Evolutionary conservation across 164 flowering plant genomes (phyloP), one percentile per base, ranked within the genome.

Genomic region (Macadamia tetraphylla): DNA sequence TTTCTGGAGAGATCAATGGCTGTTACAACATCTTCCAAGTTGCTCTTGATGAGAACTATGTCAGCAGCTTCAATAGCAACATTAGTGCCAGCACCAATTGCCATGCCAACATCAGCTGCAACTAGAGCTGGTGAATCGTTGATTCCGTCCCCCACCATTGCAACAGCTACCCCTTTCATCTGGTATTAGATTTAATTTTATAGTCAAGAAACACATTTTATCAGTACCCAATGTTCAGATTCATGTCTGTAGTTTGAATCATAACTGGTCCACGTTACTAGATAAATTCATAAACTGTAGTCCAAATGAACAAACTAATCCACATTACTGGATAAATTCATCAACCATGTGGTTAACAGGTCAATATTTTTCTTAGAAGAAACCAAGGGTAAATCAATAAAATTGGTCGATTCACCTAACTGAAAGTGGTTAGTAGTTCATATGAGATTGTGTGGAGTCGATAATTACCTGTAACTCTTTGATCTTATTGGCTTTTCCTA

Each of bases 111-210:
- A 76, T 91, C 94, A 17, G 97, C 94, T 23, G 96, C 96, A 29
- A 77, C 97, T n/a, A 94, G 70, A 30, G 97, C 98, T 42, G 94
- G 97, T 0, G 97, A 88, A 72, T 91, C 98, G 23, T 91, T 91
- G 68, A 91, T 91, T 49, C 98, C 98, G 70, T 91, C 97, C 13
- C 98, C 98, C 53, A 94, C 98, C 98, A 94, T 94, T 60, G 96
- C 97, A 53, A 94, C 94, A 13, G 73, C 72, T 60, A 60, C 65
- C 7, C 96, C 96, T 75, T 76, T 75, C 84, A 77, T 75, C 98
- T 92, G 71, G 80, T 67, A 79, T 59, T 31, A 70, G n/a, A 49
- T 52, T 55, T 62, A 11, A 32, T 13, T 32, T 31, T 32, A 2
- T 15, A 17, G 18, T n/a, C 17, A 14, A 31, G 1, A 7, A 1